phyloP scores from a whole-genome alignment of 192 early-diverging fungal genomes.

The Backusella tarrabulga region DNA sequence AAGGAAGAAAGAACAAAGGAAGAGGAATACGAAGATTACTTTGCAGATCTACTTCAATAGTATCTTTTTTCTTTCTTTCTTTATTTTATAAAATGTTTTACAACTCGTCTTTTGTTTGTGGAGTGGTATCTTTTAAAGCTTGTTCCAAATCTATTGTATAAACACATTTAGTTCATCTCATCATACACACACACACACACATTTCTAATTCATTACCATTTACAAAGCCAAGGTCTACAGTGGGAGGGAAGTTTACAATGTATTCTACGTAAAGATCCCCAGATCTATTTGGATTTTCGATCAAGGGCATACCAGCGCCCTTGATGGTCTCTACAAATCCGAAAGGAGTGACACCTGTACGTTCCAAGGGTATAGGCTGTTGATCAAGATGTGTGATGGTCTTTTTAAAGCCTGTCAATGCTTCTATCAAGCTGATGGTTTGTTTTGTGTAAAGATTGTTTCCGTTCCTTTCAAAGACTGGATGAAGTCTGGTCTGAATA shows the following conservation, averaged over 20 bases:
- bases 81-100: not conserved
- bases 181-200: too few relatives aligned
- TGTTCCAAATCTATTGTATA: not conserved
- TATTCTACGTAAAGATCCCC: constrained; percentile 91
- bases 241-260: constrained; percentile 74
- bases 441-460: constrained; percentile 74
- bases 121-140: not conserved
- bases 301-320: constrained; percentile 88
- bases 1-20: constrained; percentile 39
- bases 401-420: constrained; percentile 79
- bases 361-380: constrained; percentile 60
- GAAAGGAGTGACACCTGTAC: constrained; percentile 45
- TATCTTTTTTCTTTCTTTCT: not conserved
- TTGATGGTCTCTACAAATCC: constrained; percentile 79
- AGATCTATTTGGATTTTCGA: constrained; percentile 49
- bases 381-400: constrained; percentile 83
- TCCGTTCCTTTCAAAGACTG: constrained; percentile 75
- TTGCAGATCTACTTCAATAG: constrained; percentile 56
- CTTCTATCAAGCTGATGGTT: constrained; percentile 72
- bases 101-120: not conserved
- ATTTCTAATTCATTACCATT: constrained; percentile 29
- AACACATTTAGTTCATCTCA: too few relatives aligned
- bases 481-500: constrained; percentile 66
- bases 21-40: constrained; percentile 68
- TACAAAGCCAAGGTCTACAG: constrained; percentile 41